phyloP scores from a whole-genome alignment of 441 rosid species.

The Sinapis alba region DNA sequence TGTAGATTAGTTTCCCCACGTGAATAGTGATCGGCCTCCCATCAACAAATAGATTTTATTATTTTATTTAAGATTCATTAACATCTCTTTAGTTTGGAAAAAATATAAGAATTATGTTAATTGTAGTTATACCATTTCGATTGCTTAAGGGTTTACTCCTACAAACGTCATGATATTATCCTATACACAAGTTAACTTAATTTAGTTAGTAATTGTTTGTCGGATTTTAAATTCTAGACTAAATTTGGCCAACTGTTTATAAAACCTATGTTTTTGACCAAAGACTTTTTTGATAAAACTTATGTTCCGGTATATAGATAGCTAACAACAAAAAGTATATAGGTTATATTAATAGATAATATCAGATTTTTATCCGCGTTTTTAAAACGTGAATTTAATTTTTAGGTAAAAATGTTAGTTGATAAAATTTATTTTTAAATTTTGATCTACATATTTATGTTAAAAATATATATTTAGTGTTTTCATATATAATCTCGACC shows the following conservation, averaged over 20 bases:
- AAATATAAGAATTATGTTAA: too few relatives aligned
- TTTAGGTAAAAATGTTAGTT: too few relatives aligned
- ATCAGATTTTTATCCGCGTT: too few relatives aligned
- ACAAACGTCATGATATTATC: background rate
- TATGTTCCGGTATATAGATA: too few relatives aligned
- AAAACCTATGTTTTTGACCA: background rate
- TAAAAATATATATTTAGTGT: too few relatives aligned
- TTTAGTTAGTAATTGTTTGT: background rate
- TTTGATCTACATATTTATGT: too few relatives aligned
- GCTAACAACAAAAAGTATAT: background rate
- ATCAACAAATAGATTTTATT: background rate
- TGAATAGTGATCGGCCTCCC: background rate
- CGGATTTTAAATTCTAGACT: background rate
- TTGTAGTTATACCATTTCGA: background rate
- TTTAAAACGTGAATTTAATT: too few relatives aligned
- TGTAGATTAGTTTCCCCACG: background rate
- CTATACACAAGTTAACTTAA: background rate
- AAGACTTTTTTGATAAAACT: too few relatives aligned
- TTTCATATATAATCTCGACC: too few relatives aligned
- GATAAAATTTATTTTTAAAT: too few relatives aligned
- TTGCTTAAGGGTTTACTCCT: slow-evolving; percentile 26
- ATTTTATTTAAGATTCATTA: too few relatives aligned
- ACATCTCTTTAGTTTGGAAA: too few relatives aligned
- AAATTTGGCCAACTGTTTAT: background rate
- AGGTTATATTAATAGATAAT: background rate